Conservation (phyloP, 345 rosid species). For the Eucalyptus cloeziana region DNA sequence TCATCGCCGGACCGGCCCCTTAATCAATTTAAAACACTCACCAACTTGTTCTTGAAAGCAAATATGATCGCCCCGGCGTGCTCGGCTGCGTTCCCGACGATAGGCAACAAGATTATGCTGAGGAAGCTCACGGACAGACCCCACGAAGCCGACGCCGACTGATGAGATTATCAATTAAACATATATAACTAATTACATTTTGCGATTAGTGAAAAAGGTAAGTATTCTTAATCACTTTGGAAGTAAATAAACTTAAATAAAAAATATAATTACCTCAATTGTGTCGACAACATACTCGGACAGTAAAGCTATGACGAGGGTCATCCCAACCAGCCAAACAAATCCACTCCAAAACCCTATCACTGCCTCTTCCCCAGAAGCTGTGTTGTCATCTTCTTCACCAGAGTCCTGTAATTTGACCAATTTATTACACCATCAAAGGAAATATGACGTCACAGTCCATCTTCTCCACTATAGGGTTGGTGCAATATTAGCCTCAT, state of each 20-base stretch:
- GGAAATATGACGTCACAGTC: neutral
- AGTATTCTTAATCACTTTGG: neutral
- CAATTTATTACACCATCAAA: neutral
- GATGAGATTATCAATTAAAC: neutral
- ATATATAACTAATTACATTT: neutral
- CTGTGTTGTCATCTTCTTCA: constrained; percentile 18
- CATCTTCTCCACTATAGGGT: neutral
- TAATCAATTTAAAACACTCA: constrained; percentile 2
- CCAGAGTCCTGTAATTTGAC: constrained; percentile 18
- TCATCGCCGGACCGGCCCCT: neutral
- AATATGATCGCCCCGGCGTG: constrained; percentile 93
- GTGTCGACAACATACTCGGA: constrained; percentile 79
- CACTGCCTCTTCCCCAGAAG: constrained; percentile 42
- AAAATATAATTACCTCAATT: constrained; percentile 40
- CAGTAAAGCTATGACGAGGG: constrained; percentile 52
- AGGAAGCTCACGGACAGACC: constrained; percentile 86
- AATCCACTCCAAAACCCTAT: constrained; percentile 83
- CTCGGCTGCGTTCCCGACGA: constrained; percentile 93
- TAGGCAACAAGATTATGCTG: constrained; percentile 79
- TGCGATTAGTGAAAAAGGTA: neutral
- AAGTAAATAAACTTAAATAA: neutral
- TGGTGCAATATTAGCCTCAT: neutral
- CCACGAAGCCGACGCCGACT: constrained; percentile 66
- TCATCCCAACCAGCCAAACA: constrained; percentile 81
- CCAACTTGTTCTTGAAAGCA: constrained; percentile 88